These are phyloP conservation scores for Nannochloris sp. DNA, from an alignment of 139 green algal species.

Conservation along the genomic window DNA sequence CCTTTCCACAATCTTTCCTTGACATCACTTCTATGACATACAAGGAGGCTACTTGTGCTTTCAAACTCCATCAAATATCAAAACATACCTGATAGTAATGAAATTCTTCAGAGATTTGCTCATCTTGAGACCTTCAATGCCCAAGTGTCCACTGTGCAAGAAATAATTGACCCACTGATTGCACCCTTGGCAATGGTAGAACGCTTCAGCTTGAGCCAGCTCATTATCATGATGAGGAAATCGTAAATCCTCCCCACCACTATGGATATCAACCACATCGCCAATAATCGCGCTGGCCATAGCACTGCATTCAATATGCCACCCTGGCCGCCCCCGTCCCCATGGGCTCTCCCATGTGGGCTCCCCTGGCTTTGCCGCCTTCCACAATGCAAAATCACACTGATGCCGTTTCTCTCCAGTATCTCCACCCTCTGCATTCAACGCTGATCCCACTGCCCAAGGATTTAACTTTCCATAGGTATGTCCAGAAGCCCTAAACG, in stretches of 20 bases:
- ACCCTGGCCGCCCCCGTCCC: slow-evolving; percentile 78
- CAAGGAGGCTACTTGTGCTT: too few relatives aligned
- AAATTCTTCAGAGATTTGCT: slow-evolving; percentile 99
- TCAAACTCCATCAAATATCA: too few relatives aligned
- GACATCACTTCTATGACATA: too few relatives aligned
- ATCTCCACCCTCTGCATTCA: slow-evolving; percentile 58
- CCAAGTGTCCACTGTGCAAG: slow-evolving; percentile 88
- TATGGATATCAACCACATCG: slow-evolving; percentile 87
- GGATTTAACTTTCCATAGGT: slow-evolving; percentile 90
- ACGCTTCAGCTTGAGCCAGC: slow-evolving; percentile 72
- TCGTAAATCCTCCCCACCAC: slow-evolving; percentile 83
- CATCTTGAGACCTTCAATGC: slow-evolving; percentile 98
- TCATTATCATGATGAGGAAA: slow-evolving; percentile 99
- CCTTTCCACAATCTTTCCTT: too few relatives aligned
- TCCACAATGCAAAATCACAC: slow-evolving; percentile 97
- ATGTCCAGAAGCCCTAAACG: slow-evolving; percentile 66
- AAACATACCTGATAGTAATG: slow-evolving; percentile 78
- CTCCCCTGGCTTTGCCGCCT: slow-evolving; percentile 86
- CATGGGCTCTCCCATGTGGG: slow-evolving; percentile 88
- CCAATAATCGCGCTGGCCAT: slow-evolving; percentile 89
- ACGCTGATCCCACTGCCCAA: slow-evolving; percentile 58
- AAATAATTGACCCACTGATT: slow-evolving; percentile 98
- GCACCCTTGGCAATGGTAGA: slow-evolving; percentile 49
- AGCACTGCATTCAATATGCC: slow-evolving; percentile 98
- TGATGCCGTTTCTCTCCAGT: slow-evolving; percentile 73